These are phyloP conservation scores for Dimargaris xerosporica DNA, from an alignment of 192 early-diverging fungal species.

Conservation along the genomic window DNA sequence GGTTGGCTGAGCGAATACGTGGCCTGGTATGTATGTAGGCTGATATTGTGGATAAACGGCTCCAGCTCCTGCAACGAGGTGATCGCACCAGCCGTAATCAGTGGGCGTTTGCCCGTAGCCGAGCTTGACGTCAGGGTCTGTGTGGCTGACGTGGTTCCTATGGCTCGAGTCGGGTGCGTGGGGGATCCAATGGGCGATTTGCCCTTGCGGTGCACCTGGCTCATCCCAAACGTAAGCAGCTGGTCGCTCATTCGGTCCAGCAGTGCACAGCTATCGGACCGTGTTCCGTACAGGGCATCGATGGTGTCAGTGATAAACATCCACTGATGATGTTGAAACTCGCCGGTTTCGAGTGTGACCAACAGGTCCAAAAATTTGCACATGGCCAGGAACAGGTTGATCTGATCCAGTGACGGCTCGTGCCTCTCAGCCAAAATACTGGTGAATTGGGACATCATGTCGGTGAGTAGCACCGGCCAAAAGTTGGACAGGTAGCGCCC, in stretches of 20 bases:
- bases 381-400: slow-evolving; percentile 56
- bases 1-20: slow-evolving; percentile 55
- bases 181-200: slow-evolving; percentile 15
- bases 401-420: slow-evolving; percentile 42
- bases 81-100: slow-evolving; percentile 55
- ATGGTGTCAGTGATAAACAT: slow-evolving; percentile 81
- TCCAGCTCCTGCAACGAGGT: slow-evolving; percentile 53
- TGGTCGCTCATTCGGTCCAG: slow-evolving; percentile 50
- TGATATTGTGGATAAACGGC: slow-evolving; percentile 61
- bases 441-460: slow-evolving; percentile 41
- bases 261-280: slow-evolving; percentile 36
- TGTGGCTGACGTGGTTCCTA: slow-evolving; percentile 15
- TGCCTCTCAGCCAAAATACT: slow-evolving; percentile 16
- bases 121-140: slow-evolving; percentile 18
- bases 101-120: slow-evolving; percentile 31
- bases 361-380: slow-evolving; percentile 83
- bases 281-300: slow-evolving; percentile 39
- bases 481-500: slow-evolving; percentile 68
- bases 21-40: slow-evolving; percentile 57
- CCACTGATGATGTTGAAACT: slow-evolving; percentile 87
- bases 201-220: slow-evolving; percentile 14
- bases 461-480: slow-evolving; percentile 81
- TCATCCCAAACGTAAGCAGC: slow-evolving; percentile 25
- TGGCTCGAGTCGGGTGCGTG: slow-evolving; percentile 19
- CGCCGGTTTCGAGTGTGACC: slow-evolving; percentile 61